Conservation (phyloP, 441 rosid genomes). For the Brassica balearica region DNA sequence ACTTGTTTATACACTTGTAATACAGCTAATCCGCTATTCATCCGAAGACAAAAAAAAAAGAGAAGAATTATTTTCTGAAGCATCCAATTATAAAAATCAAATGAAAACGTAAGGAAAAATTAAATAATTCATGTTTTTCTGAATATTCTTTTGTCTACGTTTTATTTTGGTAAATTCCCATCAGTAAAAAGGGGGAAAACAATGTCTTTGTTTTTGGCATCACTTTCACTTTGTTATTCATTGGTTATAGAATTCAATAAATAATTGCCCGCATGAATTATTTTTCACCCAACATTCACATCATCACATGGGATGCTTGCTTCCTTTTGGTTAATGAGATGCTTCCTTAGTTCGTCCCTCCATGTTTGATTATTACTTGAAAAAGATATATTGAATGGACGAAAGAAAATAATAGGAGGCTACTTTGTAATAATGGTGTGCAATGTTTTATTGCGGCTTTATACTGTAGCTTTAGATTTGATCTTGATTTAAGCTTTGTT, state of each 20-base stretch:
- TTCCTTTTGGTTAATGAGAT: conserved; percentile 24
- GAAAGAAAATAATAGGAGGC: neutral
- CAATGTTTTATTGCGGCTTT: neutral
- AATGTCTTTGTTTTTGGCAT: neutral
- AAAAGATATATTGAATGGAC: neutral
- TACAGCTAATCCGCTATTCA: neutral
- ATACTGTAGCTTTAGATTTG: neutral
- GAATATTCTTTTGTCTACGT: neutral
- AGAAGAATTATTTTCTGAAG: no score
- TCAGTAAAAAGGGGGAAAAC: neutral
- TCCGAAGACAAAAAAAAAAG: neutral
- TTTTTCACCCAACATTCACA: conserved; percentile 32
- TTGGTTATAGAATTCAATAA: conserved; percentile 8
- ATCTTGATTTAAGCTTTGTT: neutral
- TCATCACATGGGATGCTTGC: conserved; percentile 43
- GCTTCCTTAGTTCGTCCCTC: conserved; percentile 32
- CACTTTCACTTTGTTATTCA: conserved; percentile 15
- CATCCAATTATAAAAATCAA: neutral
- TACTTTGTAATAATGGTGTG: neutral
- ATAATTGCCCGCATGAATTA: conserved; percentile 23
- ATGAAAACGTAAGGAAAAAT: neutral
- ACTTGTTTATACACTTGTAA: neutral
- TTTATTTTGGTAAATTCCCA: neutral
- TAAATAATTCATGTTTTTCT: neutral
- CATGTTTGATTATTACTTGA: conserved; percentile 36